Evolutionary conservation across 2,329 filamentous ascomycete species (phyloP).

Genomic region (Arachnomyces sp.): DNA sequence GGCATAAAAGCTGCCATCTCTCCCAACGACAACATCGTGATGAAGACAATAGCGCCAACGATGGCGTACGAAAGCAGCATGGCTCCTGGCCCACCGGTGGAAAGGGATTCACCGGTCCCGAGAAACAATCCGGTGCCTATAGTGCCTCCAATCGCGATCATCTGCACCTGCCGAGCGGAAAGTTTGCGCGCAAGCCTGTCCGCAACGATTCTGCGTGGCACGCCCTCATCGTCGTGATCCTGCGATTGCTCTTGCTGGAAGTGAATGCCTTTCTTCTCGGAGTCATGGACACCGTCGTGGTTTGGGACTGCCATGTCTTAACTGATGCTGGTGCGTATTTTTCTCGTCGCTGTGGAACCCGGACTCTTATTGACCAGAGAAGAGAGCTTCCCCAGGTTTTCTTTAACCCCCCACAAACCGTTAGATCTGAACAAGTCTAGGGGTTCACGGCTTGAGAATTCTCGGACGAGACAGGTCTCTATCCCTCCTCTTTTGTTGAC

Average conservation of each 20-base stretch:
- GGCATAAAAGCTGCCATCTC: constrained; percentile 54
- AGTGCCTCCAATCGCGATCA: constrained; percentile 50
- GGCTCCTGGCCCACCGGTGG: constrained; percentile 52
- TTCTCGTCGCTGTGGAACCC: constrained; percentile 10
- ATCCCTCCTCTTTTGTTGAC: too few species aligned
- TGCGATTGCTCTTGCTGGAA: constrained; percentile 1
- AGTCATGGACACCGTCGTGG: constrained; percentile 6
- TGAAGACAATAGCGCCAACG: constrained; percentile 49
- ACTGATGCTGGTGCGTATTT: too few species aligned
- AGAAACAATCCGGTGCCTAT: constrained; percentile 48
- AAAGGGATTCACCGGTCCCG: constrained; percentile 52
- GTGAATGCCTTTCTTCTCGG: not conserved
- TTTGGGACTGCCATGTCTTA: not conserved
- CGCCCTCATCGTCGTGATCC: not conserved
- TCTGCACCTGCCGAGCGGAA: constrained; percentile 56
- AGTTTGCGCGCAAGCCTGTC: constrained; percentile 49
- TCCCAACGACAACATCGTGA: constrained; percentile 51
- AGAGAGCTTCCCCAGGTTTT: constrained; percentile 9
- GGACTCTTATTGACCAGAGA: constrained; percentile 1
- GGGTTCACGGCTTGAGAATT: too few species aligned
- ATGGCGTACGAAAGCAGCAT: constrained; percentile 51
- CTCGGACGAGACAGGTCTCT: too few species aligned
- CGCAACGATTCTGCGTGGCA: constrained; percentile 19
- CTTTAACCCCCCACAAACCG: too few species aligned
- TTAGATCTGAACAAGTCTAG: too few species aligned